Conservation (phyloP, 2,329 filamentous ascomycete genomes). For the Dactylellina leptospora region DNA sequence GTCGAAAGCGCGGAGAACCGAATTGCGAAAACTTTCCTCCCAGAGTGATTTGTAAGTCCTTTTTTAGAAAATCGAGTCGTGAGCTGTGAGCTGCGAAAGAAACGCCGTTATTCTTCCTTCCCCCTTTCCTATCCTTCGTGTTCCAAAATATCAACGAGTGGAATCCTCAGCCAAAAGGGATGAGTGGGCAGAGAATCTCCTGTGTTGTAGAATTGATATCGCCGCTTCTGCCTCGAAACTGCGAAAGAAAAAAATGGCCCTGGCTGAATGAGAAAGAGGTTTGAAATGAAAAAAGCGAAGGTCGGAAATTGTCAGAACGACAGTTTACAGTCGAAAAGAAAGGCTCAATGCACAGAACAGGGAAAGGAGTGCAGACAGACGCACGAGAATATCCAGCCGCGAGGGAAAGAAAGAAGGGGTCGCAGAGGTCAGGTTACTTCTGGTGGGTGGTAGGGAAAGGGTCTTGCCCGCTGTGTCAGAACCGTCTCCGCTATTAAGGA, state of each 20-base stretch:
- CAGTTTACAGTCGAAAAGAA: slow-evolving; percentile 42
- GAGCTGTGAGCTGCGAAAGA: slow-evolving; percentile 36
- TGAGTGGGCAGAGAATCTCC: slow-evolving; percentile 30
- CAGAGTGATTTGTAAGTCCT: slow-evolving; percentile 41
- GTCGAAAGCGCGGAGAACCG: slow-evolving; percentile 4
- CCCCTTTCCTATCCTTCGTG: slow-evolving; percentile 7
- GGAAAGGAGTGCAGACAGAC: slow-evolving; percentile 37
- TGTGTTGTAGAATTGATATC: slow-evolving; percentile 34
- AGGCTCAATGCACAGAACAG: slow-evolving; percentile 28
- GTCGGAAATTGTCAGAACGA: slow-evolving; percentile 39
- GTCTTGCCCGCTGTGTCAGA: slow-evolving; percentile 53
- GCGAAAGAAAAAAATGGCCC: slow-evolving; percentile 43
- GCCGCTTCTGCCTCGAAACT: slow-evolving; percentile 50
- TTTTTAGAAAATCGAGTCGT: slow-evolving; percentile 25
- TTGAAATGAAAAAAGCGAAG: slow-evolving; percentile 53
- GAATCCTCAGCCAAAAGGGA: slow-evolving; percentile 49
- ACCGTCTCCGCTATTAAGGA: slow-evolving; percentile 53
- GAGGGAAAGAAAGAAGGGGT: slow-evolving; percentile 26
- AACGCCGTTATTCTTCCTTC: slow-evolving; percentile 35
- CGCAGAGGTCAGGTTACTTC: slow-evolving; percentile 17
- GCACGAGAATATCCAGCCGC: slow-evolving; percentile 48
- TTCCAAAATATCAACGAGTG: slow-evolving; percentile 37
- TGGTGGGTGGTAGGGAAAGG: slow-evolving; percentile 27
- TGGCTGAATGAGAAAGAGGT: slow-evolving; percentile 35
- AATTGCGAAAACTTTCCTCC: slow-evolving; percentile 46